Conservation (phyloP, 768 basidiomycete species). For the Leccinellum albellum region DNA sequence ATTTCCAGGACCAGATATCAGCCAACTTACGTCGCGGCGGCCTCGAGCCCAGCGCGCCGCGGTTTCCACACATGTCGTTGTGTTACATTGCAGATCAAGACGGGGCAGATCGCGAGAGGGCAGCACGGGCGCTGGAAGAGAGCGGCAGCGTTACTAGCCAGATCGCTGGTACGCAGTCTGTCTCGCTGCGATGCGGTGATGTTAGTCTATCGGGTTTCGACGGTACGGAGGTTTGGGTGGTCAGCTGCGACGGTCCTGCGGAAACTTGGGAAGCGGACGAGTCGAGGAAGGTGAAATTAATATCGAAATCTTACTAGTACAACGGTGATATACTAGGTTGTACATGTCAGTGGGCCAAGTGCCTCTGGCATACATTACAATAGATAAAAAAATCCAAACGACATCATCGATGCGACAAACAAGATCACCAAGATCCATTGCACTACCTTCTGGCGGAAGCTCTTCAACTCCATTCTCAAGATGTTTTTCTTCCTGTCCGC, state of each 20-base stretch:
- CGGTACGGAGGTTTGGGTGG: slow-evolving; percentile 54
- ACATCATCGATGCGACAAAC: slow-evolving; percentile 5
- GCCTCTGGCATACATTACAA: not conserved
- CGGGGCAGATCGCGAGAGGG: slow-evolving; percentile 47
- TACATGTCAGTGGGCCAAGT: not conserved
- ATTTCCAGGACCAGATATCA: slow-evolving; percentile 49
- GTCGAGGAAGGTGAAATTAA: slow-evolving; percentile 32
- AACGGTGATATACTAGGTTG: not conserved
- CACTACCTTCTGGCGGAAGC: not conserved
- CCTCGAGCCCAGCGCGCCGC: slow-evolving; percentile 47
- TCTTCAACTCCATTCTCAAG: slow-evolving; percentile 15
- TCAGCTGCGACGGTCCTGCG: slow-evolving; percentile 57
- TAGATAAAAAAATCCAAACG: slow-evolving; percentile 1
- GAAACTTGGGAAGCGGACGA: slow-evolving; percentile 50
- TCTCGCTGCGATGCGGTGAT: slow-evolving; percentile 23
- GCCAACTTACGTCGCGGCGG: slow-evolving; percentile 29
- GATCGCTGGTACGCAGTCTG: slow-evolving; percentile 25
- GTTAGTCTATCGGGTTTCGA: slow-evolving; percentile 41
- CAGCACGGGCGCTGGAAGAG: slow-evolving; percentile 40
- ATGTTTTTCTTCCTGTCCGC: slow-evolving; percentile 21
- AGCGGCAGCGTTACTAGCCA: slow-evolving; percentile 32
- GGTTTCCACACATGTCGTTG: slow-evolving; percentile 70
- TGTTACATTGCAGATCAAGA: slow-evolving; percentile 73
- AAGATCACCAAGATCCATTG: slow-evolving; percentile 3
- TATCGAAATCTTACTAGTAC: not conserved